Evolutionary conservation across 805 yeast genomes (phyloP).

Genomic region (Kodamaea sagamina): DNA sequence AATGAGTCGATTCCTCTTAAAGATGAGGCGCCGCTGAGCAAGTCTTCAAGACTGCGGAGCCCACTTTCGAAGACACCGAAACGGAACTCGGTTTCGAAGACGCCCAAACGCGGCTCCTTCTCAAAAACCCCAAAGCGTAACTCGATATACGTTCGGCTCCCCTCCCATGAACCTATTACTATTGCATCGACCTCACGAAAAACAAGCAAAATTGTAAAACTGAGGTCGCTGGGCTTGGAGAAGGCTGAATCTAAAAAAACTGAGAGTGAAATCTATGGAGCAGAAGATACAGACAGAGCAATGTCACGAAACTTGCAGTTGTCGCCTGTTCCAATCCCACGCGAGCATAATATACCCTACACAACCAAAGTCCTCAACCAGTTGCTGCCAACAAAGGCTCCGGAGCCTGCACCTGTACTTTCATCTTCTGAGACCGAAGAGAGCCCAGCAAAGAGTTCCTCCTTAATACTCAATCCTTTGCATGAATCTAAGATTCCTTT

Average conservation of each 20-base stretch:
- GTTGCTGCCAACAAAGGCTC: not conserved
- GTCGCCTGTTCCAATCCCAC: conserved; percentile 17
- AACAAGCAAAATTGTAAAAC: conserved; percentile 8
- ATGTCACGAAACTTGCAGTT: conserved; percentile 11
- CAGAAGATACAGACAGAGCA: not conserved
- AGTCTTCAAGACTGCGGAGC: not conserved
- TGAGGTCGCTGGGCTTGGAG: conserved; percentile 22
- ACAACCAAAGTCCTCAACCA: conserved; percentile 7
- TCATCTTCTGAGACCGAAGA: conserved; percentile 4
- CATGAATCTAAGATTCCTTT: conserved; percentile 9
- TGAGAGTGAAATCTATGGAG: not conserved
- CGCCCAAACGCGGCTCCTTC: conserved; percentile 18
- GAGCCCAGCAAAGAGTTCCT: conserved; percentile 8
- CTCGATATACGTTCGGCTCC: conserved; percentile 39
- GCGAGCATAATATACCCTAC: conserved; percentile 10
- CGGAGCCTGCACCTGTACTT: not conserved
- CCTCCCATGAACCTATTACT: conserved; percentile 40
- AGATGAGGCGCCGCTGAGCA: conserved; percentile 2
- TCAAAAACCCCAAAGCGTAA: conserved; percentile 18
- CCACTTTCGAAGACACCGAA: conserved; percentile 13
- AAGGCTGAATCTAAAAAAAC: conserved; percentile 5
- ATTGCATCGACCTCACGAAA: conserved; percentile 13
- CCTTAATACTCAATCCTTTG: conserved; percentile 4
- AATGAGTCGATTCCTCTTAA: conserved; percentile 6
- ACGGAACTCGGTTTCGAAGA: conserved; percentile 23